Conservation (phyloP, 208 protist genomes). For the Crithidia acanthocephali region DNA sequence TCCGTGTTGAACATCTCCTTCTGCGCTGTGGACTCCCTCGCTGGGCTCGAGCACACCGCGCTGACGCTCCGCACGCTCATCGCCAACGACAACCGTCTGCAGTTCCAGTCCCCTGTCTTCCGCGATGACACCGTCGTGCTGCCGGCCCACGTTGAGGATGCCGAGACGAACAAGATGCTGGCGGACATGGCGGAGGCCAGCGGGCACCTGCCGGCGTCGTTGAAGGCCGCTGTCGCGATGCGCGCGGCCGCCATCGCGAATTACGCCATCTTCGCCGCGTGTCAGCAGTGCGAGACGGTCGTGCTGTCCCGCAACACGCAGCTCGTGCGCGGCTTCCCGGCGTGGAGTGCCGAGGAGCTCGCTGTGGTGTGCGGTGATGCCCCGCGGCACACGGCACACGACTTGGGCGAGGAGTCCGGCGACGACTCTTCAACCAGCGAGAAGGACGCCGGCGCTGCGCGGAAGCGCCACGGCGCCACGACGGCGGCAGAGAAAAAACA, state of each 20-base stretch:
- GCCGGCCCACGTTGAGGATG: neutral
- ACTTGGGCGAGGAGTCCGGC: slow-evolving; percentile 7
- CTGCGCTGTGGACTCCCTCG: slow-evolving; percentile 66
- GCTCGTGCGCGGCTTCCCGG: slow-evolving; percentile 42
- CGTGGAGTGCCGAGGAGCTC: slow-evolving; percentile 12
- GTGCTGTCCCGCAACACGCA: slow-evolving; percentile 77
- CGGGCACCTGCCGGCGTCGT: slow-evolving; percentile 14
- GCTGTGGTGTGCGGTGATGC: slow-evolving; percentile 1
- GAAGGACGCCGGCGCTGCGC: too few relatives aligned
- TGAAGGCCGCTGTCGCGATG: neutral
- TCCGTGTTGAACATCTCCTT: slow-evolving; percentile 68
- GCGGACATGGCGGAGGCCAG: neutral
- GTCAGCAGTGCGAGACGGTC: slow-evolving; percentile 67
- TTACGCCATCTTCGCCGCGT: slow-evolving; percentile 50
- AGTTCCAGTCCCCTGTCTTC: slow-evolving; percentile 49
- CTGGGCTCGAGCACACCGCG: slow-evolving; percentile 62
- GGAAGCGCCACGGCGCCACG: neutral
- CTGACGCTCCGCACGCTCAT: slow-evolving; percentile 72
- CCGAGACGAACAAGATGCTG: neutral
- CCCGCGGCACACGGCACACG: slow-evolving; percentile 8
- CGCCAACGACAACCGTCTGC: slow-evolving; percentile 83
- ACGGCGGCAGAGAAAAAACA: neutral
- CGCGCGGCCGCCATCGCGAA: slow-evolving; percentile 43
- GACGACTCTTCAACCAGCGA: slow-evolving; percentile 1
- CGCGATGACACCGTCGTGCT: neutral